Base-by-base conservation (phyloP, 2,329 filamentous ascomycete species). In the Ascochyta pisi region DNA sequence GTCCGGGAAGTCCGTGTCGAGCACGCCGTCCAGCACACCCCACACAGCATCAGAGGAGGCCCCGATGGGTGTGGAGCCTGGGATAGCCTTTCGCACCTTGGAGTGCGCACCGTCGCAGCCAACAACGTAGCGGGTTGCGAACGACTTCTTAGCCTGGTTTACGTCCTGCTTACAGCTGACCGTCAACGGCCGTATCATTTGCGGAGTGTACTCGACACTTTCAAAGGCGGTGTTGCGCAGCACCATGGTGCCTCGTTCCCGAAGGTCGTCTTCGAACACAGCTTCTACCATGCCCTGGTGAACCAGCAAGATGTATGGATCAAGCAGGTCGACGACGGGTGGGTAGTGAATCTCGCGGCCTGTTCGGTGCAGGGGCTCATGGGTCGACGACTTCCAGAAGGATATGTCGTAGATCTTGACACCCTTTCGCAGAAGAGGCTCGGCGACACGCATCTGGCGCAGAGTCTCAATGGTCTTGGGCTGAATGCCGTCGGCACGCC, bases 381-480 rank as follows among this genome's bases (percentile, higher is more conserved):
- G 58, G 3, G 61, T 37, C 0, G 70, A 69, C 2, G 77, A 77
- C 57, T 73, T 76, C 76, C 89, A 92, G 71, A 91, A 91, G 39
- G 86, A 82, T 57, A 92, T 91, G 67, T 92, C 89, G 73, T 89
- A 90, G 40, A 92, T 85, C 41, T 84, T 85, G 45, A 88, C 88
- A 27, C 87, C 89, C 64, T 86, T 83, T 60, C 84, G 84, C 38
- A 92, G 74, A 27, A 92, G 74, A 1, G 84, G 79, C 60, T 91
- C 88, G n/a, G 85, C 87, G n/a, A 91, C 76, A 31, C 88, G 81
- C 79, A 92, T 86, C 75, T 91, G 89, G 59, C 85, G 84, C 65
- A 91, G 84, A 0, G 89, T 92, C 77, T 92, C 89, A 65, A 92
- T 90, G 1, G 88, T 89, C 76, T 92, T 92, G 40, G 89, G 89